Conservation (phyloP, 2,329 filamentous ascomycete genomes). For the Fusarium drepaniforme region DNA sequence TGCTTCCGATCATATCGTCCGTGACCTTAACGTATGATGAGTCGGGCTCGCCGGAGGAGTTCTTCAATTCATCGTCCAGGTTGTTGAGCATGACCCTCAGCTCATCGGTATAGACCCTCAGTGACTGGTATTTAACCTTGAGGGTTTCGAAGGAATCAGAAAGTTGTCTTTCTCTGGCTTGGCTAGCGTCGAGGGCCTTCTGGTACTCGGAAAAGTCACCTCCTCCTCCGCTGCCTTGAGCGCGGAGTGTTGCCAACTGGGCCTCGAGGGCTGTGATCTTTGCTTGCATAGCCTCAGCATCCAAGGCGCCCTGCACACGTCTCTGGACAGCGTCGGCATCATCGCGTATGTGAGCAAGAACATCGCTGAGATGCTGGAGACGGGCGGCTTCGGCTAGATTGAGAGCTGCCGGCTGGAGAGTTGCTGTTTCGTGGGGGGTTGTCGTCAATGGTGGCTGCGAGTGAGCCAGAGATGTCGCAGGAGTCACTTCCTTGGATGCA, state of each 20-base stretch:
- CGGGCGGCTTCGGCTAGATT: background rate
- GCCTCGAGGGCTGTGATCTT: constrained; percentile 2
- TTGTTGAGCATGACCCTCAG: background rate
- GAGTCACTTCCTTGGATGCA: background rate
- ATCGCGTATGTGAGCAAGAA: background rate
- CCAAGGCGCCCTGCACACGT: background rate
- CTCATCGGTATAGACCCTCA: background rate
- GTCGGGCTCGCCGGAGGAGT: background rate
- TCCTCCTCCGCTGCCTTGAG: background rate
- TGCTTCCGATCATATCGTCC: background rate
- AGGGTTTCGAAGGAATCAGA: background rate
- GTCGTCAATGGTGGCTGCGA: background rate
- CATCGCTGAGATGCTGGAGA: background rate
- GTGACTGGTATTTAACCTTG: background rate
- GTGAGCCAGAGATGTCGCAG: background rate
- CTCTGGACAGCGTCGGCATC: background rate
- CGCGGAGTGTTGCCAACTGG: background rate
- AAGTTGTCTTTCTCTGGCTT: background rate
- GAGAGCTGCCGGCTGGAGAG: background rate
- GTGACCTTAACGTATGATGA: constrained; percentile 11
- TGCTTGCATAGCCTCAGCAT: background rate
- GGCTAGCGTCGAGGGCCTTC: background rate
- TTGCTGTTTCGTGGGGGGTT: background rate
- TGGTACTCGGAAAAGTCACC: background rate
- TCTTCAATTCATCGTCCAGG: background rate